Base-by-base conservation (phyloP, 2,329 filamentous ascomycete genomes). In the Chrysosporium keratinophilum region DNA sequence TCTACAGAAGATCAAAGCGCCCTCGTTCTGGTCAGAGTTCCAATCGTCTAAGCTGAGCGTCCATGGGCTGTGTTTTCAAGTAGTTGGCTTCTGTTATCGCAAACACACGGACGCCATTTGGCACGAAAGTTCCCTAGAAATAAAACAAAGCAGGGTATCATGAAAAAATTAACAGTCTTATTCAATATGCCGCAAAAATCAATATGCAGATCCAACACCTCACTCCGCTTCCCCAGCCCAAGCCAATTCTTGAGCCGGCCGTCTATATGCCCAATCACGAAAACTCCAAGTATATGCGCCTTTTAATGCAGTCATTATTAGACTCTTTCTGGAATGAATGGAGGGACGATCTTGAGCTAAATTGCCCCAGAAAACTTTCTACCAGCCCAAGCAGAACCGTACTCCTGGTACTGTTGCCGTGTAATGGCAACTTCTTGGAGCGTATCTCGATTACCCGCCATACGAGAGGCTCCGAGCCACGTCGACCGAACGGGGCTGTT, bases 351-450 rank as follows among this genome's bases (percentile, higher is more conserved):
- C 7, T n/a, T 9, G 9, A 20, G 40, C 20, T 39, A 52, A 11
- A 14, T 40, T 12, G 31, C 39, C 20, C 51, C 51, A 15, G 73
- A 74, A 65, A 95, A 93, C 64, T 80, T 87, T 62, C 81, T 83
- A 28, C 81, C 81, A 20, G 87, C 77, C 87, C 87, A 91, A 1
- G 73, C 74, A 53, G 79, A 80, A 7, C 93, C 93, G 64, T 89
- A 72, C 68, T 98, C 93, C 50, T 93, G 82, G 67, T 98, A 98
- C 65, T 98, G 88, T 57, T 86, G 79, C 65, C 87, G 88, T 0
- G 87, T 93, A n/a, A 96, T 86, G 1, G 82, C 78, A 11, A 89
- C 70, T 47, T 78, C 77, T 56, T 82, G 78, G 50, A 94, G 59
- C 49, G 75, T 74, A 39, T 85, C 77, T 41, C 76, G 75, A 62